A percentile compares a stretch with the other conserved stretches of the same genome.
Conservation (phyloP, 179 eudicot genomes). For the Patellifolia procumbens region DNA sequence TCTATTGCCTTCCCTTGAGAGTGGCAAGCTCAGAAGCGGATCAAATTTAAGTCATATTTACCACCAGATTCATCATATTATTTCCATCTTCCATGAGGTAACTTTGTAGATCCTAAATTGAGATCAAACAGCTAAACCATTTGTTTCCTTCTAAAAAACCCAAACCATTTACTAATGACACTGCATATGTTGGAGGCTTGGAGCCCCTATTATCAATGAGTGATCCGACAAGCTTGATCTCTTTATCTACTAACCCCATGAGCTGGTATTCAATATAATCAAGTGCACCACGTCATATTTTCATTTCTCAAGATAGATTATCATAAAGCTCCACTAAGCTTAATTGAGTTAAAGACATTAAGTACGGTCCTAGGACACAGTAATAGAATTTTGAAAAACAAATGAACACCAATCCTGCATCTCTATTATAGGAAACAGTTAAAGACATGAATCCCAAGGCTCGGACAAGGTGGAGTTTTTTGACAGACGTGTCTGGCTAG, state of each 20-base stretch:
- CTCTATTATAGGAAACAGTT: neutral
- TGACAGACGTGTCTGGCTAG: neutral
- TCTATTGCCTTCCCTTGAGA: neutral
- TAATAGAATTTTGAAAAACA: neutral
- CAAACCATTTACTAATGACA: neutral
- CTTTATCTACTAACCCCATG: neutral
- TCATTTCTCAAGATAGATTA: neutral
- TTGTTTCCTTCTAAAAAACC: no score
- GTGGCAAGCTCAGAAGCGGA: neutral
- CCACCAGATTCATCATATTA: neutral
- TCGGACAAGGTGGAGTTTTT: neutral
- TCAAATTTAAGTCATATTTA: neutral
- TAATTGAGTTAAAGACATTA: neutral
- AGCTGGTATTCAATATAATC: neutral
- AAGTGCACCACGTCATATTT: neutral
- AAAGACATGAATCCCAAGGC: neutral
- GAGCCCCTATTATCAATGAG: neutral
- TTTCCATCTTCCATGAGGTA: neutral
- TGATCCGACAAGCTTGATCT: neutral
- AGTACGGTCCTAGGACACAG: neutral
- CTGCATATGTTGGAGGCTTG: neutral
- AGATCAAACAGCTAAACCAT: neutral
- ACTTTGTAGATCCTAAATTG: neutral
- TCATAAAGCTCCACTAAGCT: neutral
- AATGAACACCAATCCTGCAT: constrained; percentile 4